Base-by-base conservation (phyloP, 306 rosid genomes). In the Sicyos edulis region DNA sequence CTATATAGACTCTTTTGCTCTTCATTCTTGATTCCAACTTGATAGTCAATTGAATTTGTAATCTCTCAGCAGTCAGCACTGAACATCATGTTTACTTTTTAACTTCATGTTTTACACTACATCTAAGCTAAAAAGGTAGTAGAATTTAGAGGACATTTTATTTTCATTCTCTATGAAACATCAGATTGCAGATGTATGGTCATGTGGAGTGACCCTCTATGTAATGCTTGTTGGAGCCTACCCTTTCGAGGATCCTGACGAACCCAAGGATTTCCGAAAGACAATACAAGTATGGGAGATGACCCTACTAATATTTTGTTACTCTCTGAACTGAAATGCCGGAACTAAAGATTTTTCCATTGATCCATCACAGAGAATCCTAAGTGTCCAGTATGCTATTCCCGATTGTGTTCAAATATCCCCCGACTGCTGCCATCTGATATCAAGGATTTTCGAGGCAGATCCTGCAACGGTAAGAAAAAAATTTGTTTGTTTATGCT, bases 111-210 rank as follows among this genome's bases (percentile, higher is more conserved):
- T 21, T 45, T 32, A 65, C 34, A 44, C n/a, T 65, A 12, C 54
- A 66, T 19, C 52, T 66, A 4, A 11, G 71, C 71, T 66, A 45
- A 49, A 70, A 29, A n/a, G n/a, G 44, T 1, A 21, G 40, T 52
- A 22, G 54, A 49, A 17, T 42, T 26, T 77, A 26, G 3, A 26
- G 2, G 37, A 40, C 15, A 55, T 55, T 73, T 56, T 77, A 10
- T 75, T 40, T 74, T 20, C 67, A 62, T 70, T 71, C 62, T 52
- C 49, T 74, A 26, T 74, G 54, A 55, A 76, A 49, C 76, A 67
- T 74, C 88, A 92, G 97, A 77, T 83, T 76, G 96, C 97, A 63
- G 97, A 89, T 89, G 96, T 92, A 42, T 92, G 97, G 97, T 92
- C 97, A 4, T 92, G 97, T 85, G 97, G 96, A 62, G 97, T 89